A percentile compares a stretch with the other conserved stretches of the same genome.
Evolutionary conservation across 257 asterid species (phyloP).

Genomic region (Buddleja alternifolia): DNA sequence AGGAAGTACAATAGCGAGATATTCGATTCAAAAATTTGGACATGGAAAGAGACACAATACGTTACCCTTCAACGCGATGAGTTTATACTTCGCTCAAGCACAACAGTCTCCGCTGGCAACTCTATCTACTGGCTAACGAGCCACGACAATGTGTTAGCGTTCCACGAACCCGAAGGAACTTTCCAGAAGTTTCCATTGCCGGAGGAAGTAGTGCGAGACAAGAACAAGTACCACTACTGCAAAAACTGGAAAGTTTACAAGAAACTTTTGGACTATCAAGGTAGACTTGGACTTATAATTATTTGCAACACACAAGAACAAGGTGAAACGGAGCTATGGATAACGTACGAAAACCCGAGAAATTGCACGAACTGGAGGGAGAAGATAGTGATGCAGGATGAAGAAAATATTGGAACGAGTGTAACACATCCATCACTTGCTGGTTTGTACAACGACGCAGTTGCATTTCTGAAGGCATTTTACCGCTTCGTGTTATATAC

Average conservation of each 20-base stretch:
- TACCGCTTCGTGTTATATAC: not conserved
- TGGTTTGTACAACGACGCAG: slow-evolving; percentile 11
- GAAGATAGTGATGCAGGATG: not conserved
- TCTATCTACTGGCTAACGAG: slow-evolving; percentile 17
- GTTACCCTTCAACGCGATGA: not conserved
- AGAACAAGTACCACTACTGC: not conserved
- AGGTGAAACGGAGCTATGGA: not conserved
- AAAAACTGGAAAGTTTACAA: no score
- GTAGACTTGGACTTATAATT: slow-evolving; percentile 21
- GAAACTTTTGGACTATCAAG: slow-evolving; percentile 19
- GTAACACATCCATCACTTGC: not conserved
- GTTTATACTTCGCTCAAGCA: fast-evolving
- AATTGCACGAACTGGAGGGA: not conserved
- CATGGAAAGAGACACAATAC: slow-evolving; percentile 27
- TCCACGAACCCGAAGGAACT: not conserved
- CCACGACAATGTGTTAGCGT: slow-evolving; percentile 4
- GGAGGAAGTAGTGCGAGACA: not conserved
- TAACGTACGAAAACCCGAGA: not conserved
- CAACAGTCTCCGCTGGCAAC: not conserved
- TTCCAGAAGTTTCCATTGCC: slow-evolving; percentile 14
- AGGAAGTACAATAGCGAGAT: slow-evolving; percentile 16
- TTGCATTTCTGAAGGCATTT: not conserved
- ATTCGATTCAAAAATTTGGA: slow-evolving; percentile 4
- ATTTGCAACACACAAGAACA: not conserved
- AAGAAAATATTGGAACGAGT: not conserved